Base-by-base conservation (phyloP, 768 basidiomycete genomes). In the Leccinum ochraceum region DNA sequence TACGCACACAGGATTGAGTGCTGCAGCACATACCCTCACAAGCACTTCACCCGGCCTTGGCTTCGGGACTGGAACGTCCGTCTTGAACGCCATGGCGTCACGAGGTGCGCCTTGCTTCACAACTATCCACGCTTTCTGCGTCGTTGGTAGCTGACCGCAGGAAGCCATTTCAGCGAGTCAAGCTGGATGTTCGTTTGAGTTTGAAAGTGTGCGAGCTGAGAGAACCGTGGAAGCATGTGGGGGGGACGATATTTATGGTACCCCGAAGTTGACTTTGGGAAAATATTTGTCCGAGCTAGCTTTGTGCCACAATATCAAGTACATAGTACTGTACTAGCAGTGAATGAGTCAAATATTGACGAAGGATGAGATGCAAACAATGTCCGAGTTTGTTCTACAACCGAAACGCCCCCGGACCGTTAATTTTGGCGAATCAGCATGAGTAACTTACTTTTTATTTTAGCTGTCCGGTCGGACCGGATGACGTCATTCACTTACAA, bases 1-100 rank as follows among this genome's bases (percentile, higher is more conserved):
- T 3, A 59, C 81, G 61, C 70, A 88, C 85, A 86, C 79, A 1
- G 89, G 89, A 66, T 93, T 93, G 42, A 92, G 75, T 0, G 87
- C 86, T 0, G 80, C 81, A 10, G 84, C 81, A 24, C 75, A 72
- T 3, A 86, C 77, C 59, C 78, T 77, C 53, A 88, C 76, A 14
- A 86, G 78, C 13, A 88, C 76, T 61, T 83, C 73, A 3, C 77
- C 80, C 17, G 64, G 53, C 13, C 67, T 61, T 0, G 82, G 75
- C 11, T 73, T 70, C 1, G 80, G 73, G 7, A 77, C 67, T 0
- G 74, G 66, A 2, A 66, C 60, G 52, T 76, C 71, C 1, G 62
- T 37, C 53, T 66, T 60, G 58, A 78, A 61, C 14, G 44, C 63
- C 50, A 80, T 64, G 2, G 74, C 73, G 4, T 70, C 48, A 1